These are phyloP conservation scores for Colletotrichum echinochloae DNA, from an alignment of 2,329 filamentous ascomycete genomes.

Conservation along the genomic window DNA sequence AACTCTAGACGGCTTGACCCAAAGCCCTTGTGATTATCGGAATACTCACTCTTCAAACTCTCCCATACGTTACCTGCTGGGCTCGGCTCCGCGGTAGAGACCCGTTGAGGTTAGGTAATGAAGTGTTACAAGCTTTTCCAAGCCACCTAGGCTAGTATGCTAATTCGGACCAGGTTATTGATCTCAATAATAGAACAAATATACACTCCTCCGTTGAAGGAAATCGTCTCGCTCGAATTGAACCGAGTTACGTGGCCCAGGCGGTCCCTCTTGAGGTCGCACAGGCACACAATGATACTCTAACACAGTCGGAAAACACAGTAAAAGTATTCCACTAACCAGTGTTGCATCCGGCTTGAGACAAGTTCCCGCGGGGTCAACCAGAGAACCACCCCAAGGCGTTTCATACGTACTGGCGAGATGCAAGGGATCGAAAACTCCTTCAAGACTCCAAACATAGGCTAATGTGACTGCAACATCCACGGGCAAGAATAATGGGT, in stretches of 20 bases:
- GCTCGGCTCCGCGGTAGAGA: not conserved
- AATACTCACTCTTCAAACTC: not conserved
- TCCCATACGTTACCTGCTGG: not conserved
- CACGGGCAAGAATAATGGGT: not conserved
- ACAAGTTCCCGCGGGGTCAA: not conserved
- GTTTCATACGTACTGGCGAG: not conserved
- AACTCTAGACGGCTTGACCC: not conserved
- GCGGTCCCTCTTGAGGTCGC: too few species aligned
- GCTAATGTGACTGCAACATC: not conserved
- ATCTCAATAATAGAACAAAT: not conserved
- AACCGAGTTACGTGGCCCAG: too few species aligned
- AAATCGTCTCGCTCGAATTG: not conserved
- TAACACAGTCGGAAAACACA: too few species aligned
- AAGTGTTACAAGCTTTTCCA: not conserved
- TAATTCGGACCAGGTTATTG: not conserved
- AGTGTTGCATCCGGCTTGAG: not conserved
- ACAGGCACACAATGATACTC: too few species aligned
- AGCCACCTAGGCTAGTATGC: not conserved
- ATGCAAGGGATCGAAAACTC: not conserved
- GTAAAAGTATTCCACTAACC: too few species aligned
- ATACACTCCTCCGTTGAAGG: not conserved
- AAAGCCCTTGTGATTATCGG: not conserved
- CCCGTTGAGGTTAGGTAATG: not conserved
- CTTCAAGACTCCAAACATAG: not conserved
- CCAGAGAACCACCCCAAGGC: not conserved